Base-by-base conservation (phyloP, 2,329 filamentous ascomycete species). In the Cyanodermella asteris region DNA sequence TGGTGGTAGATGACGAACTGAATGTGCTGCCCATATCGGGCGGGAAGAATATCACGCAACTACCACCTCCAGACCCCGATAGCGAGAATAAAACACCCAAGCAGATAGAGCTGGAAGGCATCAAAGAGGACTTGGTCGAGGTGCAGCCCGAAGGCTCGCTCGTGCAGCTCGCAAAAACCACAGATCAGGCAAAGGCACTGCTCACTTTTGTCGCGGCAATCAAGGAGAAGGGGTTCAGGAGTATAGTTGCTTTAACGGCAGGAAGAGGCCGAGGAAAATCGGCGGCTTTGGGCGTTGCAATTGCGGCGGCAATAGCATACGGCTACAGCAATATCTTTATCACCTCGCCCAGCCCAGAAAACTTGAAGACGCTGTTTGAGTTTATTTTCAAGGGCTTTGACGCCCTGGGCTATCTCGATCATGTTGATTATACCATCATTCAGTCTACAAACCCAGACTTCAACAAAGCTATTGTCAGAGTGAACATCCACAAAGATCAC, bases 251-350 rank as follows among this genome's bases (percentile, higher is more conserved):
- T 1, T 50, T 97, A 37, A 97, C 87, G 7, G 87, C 87, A 11
- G 84, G 74, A 18, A 71, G 87, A 68, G 87, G 87, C 48, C 72
- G 87, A 40, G 87, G 87, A 51, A 97, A 97, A 53, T 97, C 87
- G 12, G 90, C 87, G 11, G 87, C 87, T 14, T 64, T 97, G 40
- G 87, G 87, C 51, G 72, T 97, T 25, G 81, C 87, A 3, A 75
- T 97, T 21, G 87, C 87, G 4, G 81, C 87, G 3, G 90, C 90
- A 2, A 66, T 97, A 22, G 84, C 87, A 1, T 77, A 94, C 44
- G 87, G 87, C 14, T 97, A 97, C 51, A 91, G 81, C 56, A 97
- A 97, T 48, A 91, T 97, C 40, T 97, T 97, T 52, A 91, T 97
- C 44, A 97, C 87, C 2, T 94, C 84, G 2, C 84, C 84, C 0